A percentile compares a stretch with the other conserved stretches of the same genome.
Evolutionary conservation across 306 rosid genomes (phyloP).

Genomic region (Vigna radiata): DNA sequence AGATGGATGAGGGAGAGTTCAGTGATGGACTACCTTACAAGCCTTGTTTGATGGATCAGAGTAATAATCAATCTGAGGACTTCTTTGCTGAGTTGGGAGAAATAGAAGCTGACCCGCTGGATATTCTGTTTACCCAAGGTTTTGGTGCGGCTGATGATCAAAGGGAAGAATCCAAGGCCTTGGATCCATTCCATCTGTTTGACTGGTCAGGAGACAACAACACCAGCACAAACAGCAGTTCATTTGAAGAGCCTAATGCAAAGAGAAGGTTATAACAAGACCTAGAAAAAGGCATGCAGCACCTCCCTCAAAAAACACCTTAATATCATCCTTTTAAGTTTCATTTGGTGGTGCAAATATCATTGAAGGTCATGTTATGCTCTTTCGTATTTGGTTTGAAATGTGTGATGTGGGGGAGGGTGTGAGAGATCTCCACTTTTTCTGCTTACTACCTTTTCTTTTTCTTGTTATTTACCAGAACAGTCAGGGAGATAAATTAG

Average conservation of each 20-base stretch:
- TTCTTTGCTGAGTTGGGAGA: conserved; percentile 81
- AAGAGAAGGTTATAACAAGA: conserved; percentile 58
- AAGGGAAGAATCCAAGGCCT: conserved; percentile 50
- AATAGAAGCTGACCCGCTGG: conserved; percentile 70
- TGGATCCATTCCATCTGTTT: conserved; percentile 77
- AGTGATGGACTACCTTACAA: conserved; percentile 57
- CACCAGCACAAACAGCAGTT: conserved; percentile 30
- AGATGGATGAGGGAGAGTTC: conserved; percentile 60
- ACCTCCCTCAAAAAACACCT: conserved; percentile 22
- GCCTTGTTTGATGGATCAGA: conserved; percentile 45
- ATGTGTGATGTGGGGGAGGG: conserved; percentile 34
- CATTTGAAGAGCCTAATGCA: conserved; percentile 52
- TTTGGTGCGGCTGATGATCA: conserved; percentile 51
- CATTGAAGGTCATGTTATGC: conserved; percentile 47
- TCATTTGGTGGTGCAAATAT: conserved; percentile 41
- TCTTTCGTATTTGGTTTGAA: conserved; percentile 27
- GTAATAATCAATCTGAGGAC: conserved; percentile 55
- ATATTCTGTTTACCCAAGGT: conserved; percentile 65
- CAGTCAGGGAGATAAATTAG: conserved; percentile 42
- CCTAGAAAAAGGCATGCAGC: conserved; percentile 41
- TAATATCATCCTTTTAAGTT: conserved; percentile 33
- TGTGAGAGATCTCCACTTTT: conserved; percentile 38
- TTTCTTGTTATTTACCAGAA: conserved; percentile 60
- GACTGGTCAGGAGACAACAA: conserved; percentile 62
- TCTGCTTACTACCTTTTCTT: conserved; percentile 22